These are phyloP conservation scores for Trichoderma afroharzianum DNA, from an alignment of 2,329 filamentous ascomycete species.

Conservation along the genomic window DNA sequence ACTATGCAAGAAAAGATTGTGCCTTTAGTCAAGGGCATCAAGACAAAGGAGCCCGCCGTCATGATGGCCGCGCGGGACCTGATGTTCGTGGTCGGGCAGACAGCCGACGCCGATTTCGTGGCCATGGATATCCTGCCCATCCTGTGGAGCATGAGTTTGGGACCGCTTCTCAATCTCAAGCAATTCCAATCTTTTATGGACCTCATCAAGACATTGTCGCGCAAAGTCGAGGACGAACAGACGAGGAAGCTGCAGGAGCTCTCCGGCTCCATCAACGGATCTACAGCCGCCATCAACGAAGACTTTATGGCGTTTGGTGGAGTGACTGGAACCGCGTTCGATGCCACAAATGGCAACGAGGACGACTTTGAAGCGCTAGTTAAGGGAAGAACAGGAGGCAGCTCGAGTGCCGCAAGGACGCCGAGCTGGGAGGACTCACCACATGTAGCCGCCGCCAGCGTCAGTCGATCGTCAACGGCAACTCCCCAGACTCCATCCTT, in stretches of 20 bases:
- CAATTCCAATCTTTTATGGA: slow-evolving; percentile 91
- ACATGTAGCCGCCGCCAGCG: slow-evolving; percentile 25
- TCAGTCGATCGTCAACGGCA: slow-evolving; percentile 31
- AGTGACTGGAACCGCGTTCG: slow-evolving; percentile 58
- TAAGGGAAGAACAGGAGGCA: slow-evolving; percentile 55
- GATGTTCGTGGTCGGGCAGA: slow-evolving; percentile 74
- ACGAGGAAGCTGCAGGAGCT: slow-evolving; percentile 84
- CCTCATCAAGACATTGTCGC: slow-evolving; percentile 76
- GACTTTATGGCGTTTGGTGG: slow-evolving; percentile 71
- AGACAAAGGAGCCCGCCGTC: slow-evolving; percentile 95
- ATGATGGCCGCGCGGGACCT: slow-evolving; percentile 92
- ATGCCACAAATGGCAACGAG: slow-evolving; percentile 51
- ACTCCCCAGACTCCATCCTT: slow-evolving; percentile 50
- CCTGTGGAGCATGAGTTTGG: slow-evolving; percentile 87
- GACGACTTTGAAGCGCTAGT: slow-evolving; percentile 88
- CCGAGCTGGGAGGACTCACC: slow-evolving; percentile 49
- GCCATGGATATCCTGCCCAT: slow-evolving; percentile 87
- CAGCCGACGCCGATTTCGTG: slow-evolving; percentile 85
- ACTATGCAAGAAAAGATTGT: slow-evolving; percentile 98
- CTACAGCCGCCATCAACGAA: slow-evolving; percentile 48
- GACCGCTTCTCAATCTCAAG: slow-evolving; percentile 78
- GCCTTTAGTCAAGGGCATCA: slow-evolving; percentile 85
- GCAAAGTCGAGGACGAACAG: slow-evolving; percentile 83
- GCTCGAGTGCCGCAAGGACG: slow-evolving; percentile 39
- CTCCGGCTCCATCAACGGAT: slow-evolving; percentile 53